Evolutionary conservation across 106 monocot species (phyloP).

Genomic region (Dendrobium nobile): DNA sequence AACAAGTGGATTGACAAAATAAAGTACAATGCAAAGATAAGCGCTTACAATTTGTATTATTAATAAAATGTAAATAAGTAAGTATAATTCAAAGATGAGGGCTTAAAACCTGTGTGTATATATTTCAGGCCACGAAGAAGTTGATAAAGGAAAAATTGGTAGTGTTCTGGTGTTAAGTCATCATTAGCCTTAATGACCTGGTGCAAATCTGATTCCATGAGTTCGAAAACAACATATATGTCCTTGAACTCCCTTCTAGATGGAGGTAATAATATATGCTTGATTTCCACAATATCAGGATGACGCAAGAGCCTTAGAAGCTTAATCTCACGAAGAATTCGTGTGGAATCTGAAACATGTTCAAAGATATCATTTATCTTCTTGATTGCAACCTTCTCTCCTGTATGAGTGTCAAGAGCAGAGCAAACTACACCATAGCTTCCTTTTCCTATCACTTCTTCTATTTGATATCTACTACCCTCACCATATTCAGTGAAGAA

Average conservation of each 20-base stretch:
- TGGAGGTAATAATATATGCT: slow-evolving; percentile 62
- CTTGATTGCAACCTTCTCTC: slow-evolving; percentile 76
- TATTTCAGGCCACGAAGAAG: slow-evolving; percentile 69
- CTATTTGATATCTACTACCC: slow-evolving; percentile 58
- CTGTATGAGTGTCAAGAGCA: slow-evolving; percentile 53
- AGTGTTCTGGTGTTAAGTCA: slow-evolving; percentile 67
- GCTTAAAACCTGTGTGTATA: slow-evolving; percentile 57
- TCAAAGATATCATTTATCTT: slow-evolving; percentile 76
- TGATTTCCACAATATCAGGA: slow-evolving; percentile 77
- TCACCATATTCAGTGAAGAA: slow-evolving; percentile 79
- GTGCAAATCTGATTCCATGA: slow-evolving; percentile 77
- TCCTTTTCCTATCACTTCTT: slow-evolving; percentile 75
- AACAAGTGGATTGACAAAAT: background rate
- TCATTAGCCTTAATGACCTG: slow-evolving; percentile 80
- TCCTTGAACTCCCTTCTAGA: slow-evolving; percentile 68
- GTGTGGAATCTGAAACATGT: slow-evolving; percentile 69
- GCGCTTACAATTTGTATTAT: background rate
- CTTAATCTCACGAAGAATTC: slow-evolving; percentile 79
- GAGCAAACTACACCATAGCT: slow-evolving; percentile 84
- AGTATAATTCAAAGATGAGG: background rate
- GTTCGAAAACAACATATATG: slow-evolving; percentile 75
- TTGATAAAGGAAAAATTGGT: slow-evolving; percentile 76
- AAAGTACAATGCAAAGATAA: background rate
- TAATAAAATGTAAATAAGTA: background rate
- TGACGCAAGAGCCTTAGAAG: slow-evolving; percentile 65